Evolutionary conservation across 108 stramenopile genomes (phyloP), one percentile per base, ranked within the genome.

Genomic region (Pseudonitzschia multiseries): DNA sequence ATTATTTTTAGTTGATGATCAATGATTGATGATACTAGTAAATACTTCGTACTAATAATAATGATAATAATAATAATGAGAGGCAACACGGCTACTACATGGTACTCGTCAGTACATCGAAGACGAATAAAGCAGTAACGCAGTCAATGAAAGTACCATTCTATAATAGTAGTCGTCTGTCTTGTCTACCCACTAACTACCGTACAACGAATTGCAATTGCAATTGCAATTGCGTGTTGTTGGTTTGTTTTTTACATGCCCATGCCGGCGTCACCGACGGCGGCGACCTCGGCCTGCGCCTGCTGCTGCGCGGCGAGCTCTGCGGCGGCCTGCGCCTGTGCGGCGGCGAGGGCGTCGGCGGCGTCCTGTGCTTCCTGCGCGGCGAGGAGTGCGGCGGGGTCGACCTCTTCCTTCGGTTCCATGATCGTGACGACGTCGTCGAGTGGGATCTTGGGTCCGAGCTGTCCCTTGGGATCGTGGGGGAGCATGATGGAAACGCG

Each of bases 401-500:
- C 77, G 28, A 88, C 74, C 69, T 94, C 92, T 77, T 91, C 90
- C 89, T 93, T 93, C 42, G 95, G 95, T 67, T 96, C 95, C 72
- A 93, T 65, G 81, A 96, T 96, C 41, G 89, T 92, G 54, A 96
- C 95, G 75, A 92, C 91, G 87, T 96, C 95, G 81, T 96, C 95
- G 54, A 96, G 74, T 62, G 92, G 88, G 76, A 92, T 92, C 84
- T 92, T 96, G 40, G 95, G 95, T 63, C 95, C 95, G 27, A 81
- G 68, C 44, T 83, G 73, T 69, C 92, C 98, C 75, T 84, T 84
- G 42, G 97, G 98, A 92, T 99, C 99, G 72, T 98, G 97, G 51
- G 98, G 98, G 51, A 98, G 87, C 93, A 99, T 96, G 88, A 99
- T 99, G 62, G 83, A 73, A 43, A 99, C 99, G 83, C 93, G 98